Conservation (phyloP, 179 eudicot species). For the Silene noctiflora region DNA sequence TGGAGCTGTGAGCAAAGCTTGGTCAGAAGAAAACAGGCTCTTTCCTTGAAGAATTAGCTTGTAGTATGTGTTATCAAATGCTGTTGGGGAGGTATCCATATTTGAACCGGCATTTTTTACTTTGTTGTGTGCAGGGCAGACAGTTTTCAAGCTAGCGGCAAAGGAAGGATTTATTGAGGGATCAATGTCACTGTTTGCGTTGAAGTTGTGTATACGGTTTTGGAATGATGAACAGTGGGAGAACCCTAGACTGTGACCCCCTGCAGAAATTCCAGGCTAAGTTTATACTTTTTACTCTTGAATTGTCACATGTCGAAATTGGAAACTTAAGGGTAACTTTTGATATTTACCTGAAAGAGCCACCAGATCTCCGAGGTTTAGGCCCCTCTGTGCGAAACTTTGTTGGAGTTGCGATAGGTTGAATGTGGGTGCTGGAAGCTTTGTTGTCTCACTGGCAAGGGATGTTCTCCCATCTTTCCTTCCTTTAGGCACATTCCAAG, state of each 20-base stretch:
- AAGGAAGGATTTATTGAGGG: constrained; percentile 68
- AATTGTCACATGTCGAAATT: constrained; percentile 3
- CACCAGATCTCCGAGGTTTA: constrained; percentile 51
- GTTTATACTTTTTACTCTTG: not conserved
- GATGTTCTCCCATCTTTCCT: constrained; percentile 74
- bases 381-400: constrained; percentile 60
- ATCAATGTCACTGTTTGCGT: constrained; percentile 50
- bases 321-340: not conserved
- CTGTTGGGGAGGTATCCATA: constrained; percentile 54
- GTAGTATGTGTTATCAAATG: constrained; percentile 68
- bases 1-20: constrained; percentile 50
- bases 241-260: constrained; percentile 92
- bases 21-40: constrained; percentile 69
- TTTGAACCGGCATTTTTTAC: constrained; percentile 51
- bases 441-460: constrained; percentile 48
- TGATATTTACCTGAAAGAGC: constrained; percentile 62
- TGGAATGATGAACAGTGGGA: constrained; percentile 92
- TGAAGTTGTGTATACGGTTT: constrained; percentile 74
- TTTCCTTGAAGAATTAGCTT: constrained; percentile 62
- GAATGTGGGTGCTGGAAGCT: constrained; percentile 67
- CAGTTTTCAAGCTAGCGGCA: constrained; percentile 33
- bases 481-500: constrained; percentile 75
- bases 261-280: constrained; percentile 33
- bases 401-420: constrained; percentile 64
- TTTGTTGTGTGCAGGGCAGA: constrained; percentile 58